A percentile compares a stretch with the other conserved stretches of the same genome.
Evolutionary conservation across 1,139 yeast genomes (phyloP).

Genomic region (Meyerozyma sp.): DNA sequence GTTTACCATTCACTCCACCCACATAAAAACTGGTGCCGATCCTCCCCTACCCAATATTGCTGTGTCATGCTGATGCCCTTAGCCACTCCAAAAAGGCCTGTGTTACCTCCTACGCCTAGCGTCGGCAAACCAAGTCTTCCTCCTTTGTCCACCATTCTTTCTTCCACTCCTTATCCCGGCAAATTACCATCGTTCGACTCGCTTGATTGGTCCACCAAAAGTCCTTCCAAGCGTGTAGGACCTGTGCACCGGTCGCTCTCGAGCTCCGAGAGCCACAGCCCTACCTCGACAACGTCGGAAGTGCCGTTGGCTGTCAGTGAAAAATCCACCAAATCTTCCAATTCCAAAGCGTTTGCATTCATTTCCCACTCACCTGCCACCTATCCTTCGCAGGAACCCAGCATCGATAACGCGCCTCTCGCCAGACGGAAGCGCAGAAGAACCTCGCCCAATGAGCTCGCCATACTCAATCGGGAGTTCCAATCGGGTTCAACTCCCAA

Average conservation of each 20-base stretch:
- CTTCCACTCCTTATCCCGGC: constrained; percentile 10
- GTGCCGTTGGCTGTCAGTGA: not conserved
- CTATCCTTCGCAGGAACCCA: constrained; percentile 77
- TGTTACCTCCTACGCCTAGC: constrained; percentile 23
- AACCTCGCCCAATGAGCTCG: constrained; percentile 82
- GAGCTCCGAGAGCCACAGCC: constrained; percentile 2
- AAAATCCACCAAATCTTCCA: constrained; percentile 4
- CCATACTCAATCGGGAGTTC: constrained; percentile 76
- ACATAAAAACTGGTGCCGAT: not conserved
- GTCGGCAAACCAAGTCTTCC: constrained; percentile 28
- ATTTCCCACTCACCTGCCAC: constrained; percentile 89
- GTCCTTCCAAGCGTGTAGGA: constrained; percentile 3
- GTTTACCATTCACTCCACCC: not conserved
- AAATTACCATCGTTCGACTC: constrained; percentile 24
- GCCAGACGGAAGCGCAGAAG: constrained; percentile 94
- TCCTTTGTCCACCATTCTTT: constrained; percentile 35
- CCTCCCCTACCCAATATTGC: not conserved
- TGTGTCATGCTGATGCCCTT: not conserved
- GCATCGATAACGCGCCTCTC: constrained; percentile 81
- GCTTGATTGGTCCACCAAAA: constrained; percentile 13
- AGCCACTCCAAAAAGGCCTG: constrained; percentile 28
- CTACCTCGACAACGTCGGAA: not conserved
- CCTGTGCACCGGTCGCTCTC: not conserved
- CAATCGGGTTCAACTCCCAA: constrained; percentile 75
- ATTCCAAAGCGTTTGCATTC: constrained; percentile 65